Percentiles rank a stretch among this genome's conserved stretches.
These are phyloP conservation scores for Melaleuca alternifolia DNA, from an alignment of 345 rosid genomes.

Conservation along the genomic window DNA sequence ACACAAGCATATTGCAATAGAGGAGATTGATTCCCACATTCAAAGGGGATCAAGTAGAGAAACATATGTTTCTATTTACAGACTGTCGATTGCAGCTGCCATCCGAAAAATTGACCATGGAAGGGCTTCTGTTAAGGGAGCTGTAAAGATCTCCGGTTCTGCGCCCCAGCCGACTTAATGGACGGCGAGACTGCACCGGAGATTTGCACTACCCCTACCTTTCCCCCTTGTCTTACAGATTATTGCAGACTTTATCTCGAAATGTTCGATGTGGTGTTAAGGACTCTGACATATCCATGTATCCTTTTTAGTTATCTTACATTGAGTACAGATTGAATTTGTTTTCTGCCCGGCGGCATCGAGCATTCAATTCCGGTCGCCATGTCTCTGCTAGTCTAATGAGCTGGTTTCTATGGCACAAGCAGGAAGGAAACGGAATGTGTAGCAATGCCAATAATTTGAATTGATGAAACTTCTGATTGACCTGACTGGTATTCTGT, in stretches of 20 bases:
- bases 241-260: not conserved
- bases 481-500: not conserved
- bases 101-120: not conserved
- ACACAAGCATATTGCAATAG: not conserved
- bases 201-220: not conserved
- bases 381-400: not conserved
- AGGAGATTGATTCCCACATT: too few relatives aligned
- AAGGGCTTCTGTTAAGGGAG: not conserved
- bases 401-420: not conserved
- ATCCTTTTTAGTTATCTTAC: not conserved
- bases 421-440: not conserved
- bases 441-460: not conserved
- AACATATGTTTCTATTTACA: not conserved
- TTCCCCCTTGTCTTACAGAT: not conserved
- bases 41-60: not conserved
- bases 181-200: not conserved
- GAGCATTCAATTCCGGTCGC: not conserved
- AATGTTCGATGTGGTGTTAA: not conserved
- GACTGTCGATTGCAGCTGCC: rapidly evolving
- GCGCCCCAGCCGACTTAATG: rapidly evolving
- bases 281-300: not conserved
- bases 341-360: not conserved
- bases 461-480: not conserved
- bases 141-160: not conserved
- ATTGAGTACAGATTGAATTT: not conserved